These are phyloP conservation scores for Hypoxylon sp. DNA, from an alignment of 2,329 filamentous ascomycete genomes.

Conservation along the genomic window DNA sequence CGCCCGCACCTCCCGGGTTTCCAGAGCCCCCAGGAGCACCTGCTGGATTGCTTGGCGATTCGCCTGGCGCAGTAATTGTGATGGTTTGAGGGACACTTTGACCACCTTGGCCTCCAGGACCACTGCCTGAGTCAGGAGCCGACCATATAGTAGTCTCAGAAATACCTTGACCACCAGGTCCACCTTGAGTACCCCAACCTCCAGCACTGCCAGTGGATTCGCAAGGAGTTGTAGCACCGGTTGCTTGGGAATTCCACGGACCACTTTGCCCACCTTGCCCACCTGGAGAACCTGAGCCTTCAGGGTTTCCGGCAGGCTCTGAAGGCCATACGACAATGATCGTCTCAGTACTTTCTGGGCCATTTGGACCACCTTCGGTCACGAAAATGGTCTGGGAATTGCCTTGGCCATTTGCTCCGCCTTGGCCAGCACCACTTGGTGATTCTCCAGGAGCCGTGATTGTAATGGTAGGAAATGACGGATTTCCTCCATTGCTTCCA, in stretches of 20 bases:
- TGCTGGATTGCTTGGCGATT: constrained; percentile 37
- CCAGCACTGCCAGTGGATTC: constrained; percentile 35
- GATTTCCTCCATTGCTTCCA: constrained; percentile 37
- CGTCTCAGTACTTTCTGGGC: constrained; percentile 35
- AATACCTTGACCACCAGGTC: constrained; percentile 41
- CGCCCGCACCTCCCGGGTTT: constrained; percentile 30
- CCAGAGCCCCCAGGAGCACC: constrained; percentile 28
- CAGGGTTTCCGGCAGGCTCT: constrained; percentile 26
- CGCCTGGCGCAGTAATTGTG: constrained; percentile 41
- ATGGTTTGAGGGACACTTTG: constrained; percentile 37
- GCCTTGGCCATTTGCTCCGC: constrained; percentile 36
- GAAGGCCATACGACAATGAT: constrained; percentile 39
- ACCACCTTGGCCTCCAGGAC: constrained; percentile 38
- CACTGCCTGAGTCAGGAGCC: constrained; percentile 25
- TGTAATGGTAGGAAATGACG: constrained; percentile 48
- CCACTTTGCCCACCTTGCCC: constrained; percentile 34
- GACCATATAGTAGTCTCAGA: constrained; percentile 39
- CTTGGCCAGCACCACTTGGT: constrained; percentile 38
- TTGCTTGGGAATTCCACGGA: constrained; percentile 23
- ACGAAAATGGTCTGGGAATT: constrained; percentile 36
- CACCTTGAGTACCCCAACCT: constrained; percentile 35
- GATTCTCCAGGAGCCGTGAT: constrained; percentile 47
- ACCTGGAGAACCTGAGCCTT: constrained; percentile 36
- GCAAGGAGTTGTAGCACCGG: constrained; percentile 35
- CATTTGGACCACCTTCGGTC: constrained; percentile 32